These are phyloP conservation scores for Ailanthus altissimus DNA, from an alignment of 345 rosid species.

Conservation along the genomic window DNA sequence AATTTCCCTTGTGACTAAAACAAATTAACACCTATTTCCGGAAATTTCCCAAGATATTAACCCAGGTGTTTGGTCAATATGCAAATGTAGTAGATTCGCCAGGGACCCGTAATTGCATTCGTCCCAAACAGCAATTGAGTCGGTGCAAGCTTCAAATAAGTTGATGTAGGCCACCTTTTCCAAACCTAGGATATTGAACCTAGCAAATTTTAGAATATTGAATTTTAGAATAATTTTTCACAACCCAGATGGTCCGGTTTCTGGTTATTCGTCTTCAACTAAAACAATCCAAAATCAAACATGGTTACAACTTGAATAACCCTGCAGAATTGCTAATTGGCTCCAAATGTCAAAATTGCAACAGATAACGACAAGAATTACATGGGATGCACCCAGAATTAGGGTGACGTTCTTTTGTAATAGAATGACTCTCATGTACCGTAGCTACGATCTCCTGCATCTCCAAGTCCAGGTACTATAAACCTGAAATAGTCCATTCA, in stretches of 20 bases:
- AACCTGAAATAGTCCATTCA: slow-evolving; percentile 41
- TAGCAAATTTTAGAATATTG: neutral
- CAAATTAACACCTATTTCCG: no score
- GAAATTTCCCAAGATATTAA: no score
- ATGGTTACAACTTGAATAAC: neutral
- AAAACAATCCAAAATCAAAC: slow-evolving; percentile 2
- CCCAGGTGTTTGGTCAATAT: no score
- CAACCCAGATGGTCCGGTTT: neutral
- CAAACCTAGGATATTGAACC: no score
- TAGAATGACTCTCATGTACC: slow-evolving; percentile 47
- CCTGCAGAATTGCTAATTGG: slow-evolving; percentile 8
- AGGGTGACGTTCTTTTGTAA: neutral
- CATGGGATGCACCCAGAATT: neutral
- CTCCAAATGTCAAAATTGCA: slow-evolving; percentile 32
- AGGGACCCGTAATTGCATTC: no score
- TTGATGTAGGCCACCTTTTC: no score
- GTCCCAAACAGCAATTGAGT: no score
- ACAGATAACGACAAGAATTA: neutral
- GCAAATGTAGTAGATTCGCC: no score
- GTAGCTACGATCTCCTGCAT: slow-evolving; percentile 94
- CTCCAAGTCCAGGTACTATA: slow-evolving; percentile 98
- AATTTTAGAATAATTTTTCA: neutral
- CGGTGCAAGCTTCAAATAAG: no score
- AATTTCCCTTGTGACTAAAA: no score
- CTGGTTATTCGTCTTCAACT: neutral